These are phyloP conservation scores for Akanthomyces lecanii DNA, from an alignment of 2,329 filamentous ascomycete genomes.

Conservation along the genomic window DNA sequence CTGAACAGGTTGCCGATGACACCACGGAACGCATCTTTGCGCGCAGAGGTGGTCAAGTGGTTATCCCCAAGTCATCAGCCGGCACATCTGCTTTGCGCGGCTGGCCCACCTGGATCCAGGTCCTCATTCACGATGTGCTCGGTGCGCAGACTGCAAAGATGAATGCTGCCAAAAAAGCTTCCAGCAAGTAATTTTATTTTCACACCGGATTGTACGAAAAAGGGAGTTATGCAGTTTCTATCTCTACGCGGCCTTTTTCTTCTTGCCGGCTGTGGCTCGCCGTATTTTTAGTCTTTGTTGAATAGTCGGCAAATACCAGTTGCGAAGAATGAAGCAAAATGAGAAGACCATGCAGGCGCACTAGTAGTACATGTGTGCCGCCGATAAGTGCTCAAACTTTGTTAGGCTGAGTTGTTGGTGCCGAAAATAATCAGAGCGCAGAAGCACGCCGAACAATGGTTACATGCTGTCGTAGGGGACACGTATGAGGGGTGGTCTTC, in stretches of 20 bases:
- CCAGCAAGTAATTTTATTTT: background rate
- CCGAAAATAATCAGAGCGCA: too few species aligned
- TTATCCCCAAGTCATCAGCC: conserved; percentile 30
- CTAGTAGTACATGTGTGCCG: background rate
- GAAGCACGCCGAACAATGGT: too few species aligned
- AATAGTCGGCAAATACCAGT: background rate
- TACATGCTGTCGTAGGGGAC: too few species aligned
- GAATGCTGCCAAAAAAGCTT: conserved; percentile 5
- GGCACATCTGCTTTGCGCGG: conserved; percentile 30
- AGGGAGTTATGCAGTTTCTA: too few species aligned
- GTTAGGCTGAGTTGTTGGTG: background rate
- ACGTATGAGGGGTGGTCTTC: too few species aligned
- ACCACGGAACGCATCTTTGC: conserved; percentile 40
- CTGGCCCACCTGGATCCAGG: conserved; percentile 30
- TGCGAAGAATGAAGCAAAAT: background rate
- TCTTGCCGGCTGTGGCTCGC: background rate
- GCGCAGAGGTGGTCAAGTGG: conserved; percentile 38
- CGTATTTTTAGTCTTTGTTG: background rate
- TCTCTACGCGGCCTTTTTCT: background rate
- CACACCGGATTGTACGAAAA: background rate
- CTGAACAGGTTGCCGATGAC: conserved; percentile 33
- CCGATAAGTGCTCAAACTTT: background rate
- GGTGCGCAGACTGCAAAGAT: conserved; percentile 12
- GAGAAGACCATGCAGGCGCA: background rate
- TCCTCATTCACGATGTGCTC: conserved; percentile 17